Conservation (phyloP, 495 filamentous ascomycete genomes). For the Aspergillus heteromorphus region DNA sequence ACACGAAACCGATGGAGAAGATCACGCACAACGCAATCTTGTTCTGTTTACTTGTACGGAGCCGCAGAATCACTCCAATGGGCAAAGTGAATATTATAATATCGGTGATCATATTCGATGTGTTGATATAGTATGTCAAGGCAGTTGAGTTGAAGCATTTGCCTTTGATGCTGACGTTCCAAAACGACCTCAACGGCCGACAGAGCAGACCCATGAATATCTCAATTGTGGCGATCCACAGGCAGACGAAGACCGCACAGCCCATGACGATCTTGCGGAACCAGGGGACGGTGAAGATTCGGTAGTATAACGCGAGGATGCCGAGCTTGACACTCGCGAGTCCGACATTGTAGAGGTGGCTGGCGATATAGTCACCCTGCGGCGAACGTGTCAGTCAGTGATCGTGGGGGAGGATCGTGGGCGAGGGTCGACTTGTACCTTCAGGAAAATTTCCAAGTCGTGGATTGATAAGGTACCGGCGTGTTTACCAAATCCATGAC, state of each 20-base stretch:
- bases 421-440: background rate
- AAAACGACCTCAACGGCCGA: constrained; percentile 1
- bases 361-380: constrained; percentile 2
- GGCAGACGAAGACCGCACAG: background rate
- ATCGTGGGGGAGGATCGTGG: background rate
- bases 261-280: constrained; percentile 1
- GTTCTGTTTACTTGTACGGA: background rate
- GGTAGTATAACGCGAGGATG: constrained; percentile 5
- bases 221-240: constrained; percentile 4
- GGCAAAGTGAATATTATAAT: constrained; percentile 1
- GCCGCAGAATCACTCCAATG: background rate
- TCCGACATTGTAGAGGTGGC: constrained; percentile 5
- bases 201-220: constrained; percentile 2
- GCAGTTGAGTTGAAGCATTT: constrained; percentile 1
- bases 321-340: constrained; percentile 3
- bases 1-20: constrained; percentile 5
- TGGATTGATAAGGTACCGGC: background rate
- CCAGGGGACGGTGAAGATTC: constrained; percentile 3
- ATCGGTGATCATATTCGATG: constrained; percentile 4
- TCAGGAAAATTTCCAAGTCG: constrained; percentile 1
- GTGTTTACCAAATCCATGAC: constrained; percentile 4
- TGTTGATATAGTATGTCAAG: constrained; percentile 1
- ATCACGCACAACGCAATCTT: background rate
- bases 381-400: background rate
- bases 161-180: background rate